Evolutionary conservation across 169 alveolate species (phyloP), one percentile per base, ranked within the genome.

Genomic region (Cyclospora cayetanensis): DNA sequence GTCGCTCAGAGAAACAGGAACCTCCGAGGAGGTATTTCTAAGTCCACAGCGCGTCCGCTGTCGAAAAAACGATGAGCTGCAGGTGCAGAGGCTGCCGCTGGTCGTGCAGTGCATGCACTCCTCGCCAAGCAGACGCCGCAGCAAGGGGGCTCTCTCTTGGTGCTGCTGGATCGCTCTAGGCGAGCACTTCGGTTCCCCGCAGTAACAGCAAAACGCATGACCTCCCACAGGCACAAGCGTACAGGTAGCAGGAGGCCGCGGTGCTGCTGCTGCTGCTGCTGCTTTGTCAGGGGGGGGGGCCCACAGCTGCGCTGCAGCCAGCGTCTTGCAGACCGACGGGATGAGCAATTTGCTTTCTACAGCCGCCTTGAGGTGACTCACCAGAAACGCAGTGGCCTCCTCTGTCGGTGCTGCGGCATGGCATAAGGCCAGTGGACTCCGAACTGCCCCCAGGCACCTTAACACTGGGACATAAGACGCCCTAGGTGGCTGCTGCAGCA

Each of bases 391-490:
- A 31, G 55, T 39, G 31, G 83, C 22, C 53, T 29, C 53, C 1
- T 29, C 27, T 27, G 83, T 70, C 12, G 83, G 83, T 31, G 83
- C 83, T 31, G 83, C 83, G 39, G 83, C 83, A 70, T n/a, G 22
- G 46, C 83, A 70, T 25, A 70, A 27, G 0, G 34, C 83, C 27
- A 70, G 52, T n/a, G 83, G 83, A 31, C 50, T 53, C 46, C 29
- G 15, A n/a, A 12, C 22, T 2, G 34, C 3, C 52, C n/a, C 55
- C 25, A 20, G 50, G 20, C 7, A 1, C 42, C 11, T 25, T 1
- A 70, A 20, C 25, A 70, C 83, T 20, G 83, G 83, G 27, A 31
- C 72, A 12, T 5, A n/a, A 60, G 11, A 60, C 11, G 72, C 55
- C 35, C 52, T 35, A 15, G 1, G 1, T 5, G 72, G 72, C 72